Base-by-base conservation (phyloP, 179 eudicot genomes). In the Actinidia chinensis region DNA sequence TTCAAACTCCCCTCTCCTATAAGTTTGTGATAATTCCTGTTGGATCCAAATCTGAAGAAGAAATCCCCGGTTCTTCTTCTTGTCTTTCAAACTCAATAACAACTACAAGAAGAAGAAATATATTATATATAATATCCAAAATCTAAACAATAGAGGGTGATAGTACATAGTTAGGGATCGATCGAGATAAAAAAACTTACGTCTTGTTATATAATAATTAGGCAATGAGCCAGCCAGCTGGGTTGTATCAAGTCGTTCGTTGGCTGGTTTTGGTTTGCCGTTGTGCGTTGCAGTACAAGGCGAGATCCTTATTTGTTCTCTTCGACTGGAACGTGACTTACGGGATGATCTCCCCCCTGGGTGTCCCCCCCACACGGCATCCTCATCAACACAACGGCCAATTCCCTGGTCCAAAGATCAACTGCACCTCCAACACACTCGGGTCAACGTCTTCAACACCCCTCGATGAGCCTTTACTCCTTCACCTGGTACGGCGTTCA, bases 381-480 rank as follows among this genome's bases (percentile, higher is more conserved):
- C 63, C 81, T 83, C 42, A 83, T 83, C 52, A 83, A 83, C 47
- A 79, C 52, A 83, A 83, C 47, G 82, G 81, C 6, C 65, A 76
- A 42, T 80, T 80, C 65, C 86, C 83, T 1, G 86, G 86, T 5
- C 86, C 86, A 2, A 78, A 22, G 43, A 81, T 84, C 69, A 84
- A 84, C 58, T 77, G 81, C 74, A 78, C 86, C 14, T 68, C 82
- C 55, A 84, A 84, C 69, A 81, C 75, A 75, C n/a, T 84, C 28
- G 75, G 9, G 77, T 84, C 64, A 84, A 84, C 15, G 84, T 84
- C 7, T 81, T 74, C 72, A 84, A 81, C 71, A 20, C 78, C 40
- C 40, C 75, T 84, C 17, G 82, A 81, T 51, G 86, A 84, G 82
- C 86, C 86, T 33, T 76, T 84, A 66, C 84, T 84, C 75, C 58